These are phyloP conservation scores for Fusarium compactum DNA, from an alignment of 2,329 filamentous ascomycete species.

Conservation along the genomic window DNA sequence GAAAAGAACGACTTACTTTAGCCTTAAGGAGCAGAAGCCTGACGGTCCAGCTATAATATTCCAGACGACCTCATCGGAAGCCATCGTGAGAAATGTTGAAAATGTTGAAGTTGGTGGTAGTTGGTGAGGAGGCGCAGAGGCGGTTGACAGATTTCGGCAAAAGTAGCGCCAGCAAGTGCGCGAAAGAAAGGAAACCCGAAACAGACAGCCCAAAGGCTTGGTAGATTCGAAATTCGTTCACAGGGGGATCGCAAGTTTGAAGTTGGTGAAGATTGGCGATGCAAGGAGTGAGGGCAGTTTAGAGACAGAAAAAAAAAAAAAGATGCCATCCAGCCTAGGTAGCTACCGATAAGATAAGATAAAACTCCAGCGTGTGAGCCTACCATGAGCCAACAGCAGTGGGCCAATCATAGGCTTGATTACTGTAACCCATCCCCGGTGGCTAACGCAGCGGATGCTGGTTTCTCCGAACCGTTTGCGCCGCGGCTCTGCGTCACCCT, in stretches of 20 bases:
- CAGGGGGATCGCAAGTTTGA: not conserved
- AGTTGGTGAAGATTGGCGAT: not conserved
- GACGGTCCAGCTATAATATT: slow-evolving; percentile 84
- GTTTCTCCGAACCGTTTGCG: slow-evolving; percentile 28
- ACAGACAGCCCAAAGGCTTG: not conserved
- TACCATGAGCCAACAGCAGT: not conserved
- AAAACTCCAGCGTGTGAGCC: too few relatives aligned
- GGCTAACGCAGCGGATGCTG: not conserved
- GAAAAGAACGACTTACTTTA: slow-evolving; percentile 72
- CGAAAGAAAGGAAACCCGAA: not conserved
- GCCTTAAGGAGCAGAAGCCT: slow-evolving; percentile 93
- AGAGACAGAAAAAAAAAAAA: too few relatives aligned
- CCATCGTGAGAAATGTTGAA: slow-evolving; percentile 63
- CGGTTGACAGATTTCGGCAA: not conserved
- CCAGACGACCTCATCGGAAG: slow-evolving; percentile 98
- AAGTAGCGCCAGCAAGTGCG: not conserved
- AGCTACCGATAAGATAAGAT: too few relatives aligned
- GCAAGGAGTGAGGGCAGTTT: not conserved
- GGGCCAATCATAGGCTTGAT: slow-evolving; percentile 35
- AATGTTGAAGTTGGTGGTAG: not conserved
- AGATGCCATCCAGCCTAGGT: too few relatives aligned
- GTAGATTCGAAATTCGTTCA: not conserved
- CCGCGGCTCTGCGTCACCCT: slow-evolving; percentile 17
- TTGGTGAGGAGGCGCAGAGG: not conserved
- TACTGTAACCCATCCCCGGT: slow-evolving; percentile 11